Conservation (phyloP, 2,329 filamentous ascomycete species). For the Nectriaceae sp. region DNA sequence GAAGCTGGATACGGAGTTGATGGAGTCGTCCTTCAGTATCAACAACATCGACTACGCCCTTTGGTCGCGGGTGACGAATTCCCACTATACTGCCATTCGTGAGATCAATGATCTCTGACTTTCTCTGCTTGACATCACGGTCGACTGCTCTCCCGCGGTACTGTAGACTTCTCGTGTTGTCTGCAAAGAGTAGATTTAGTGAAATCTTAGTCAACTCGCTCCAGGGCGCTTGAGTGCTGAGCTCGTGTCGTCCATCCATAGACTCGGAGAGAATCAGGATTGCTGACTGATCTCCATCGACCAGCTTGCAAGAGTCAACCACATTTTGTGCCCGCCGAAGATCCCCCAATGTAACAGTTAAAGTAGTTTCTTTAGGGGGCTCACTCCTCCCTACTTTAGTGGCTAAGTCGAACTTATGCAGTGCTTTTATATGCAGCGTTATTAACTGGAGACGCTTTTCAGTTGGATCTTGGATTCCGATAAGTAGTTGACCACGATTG, state of each 20-base stretch:
- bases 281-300: constrained; percentile 66
- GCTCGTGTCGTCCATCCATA: constrained; percentile 61
- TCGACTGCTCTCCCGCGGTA: constrained; percentile 54
- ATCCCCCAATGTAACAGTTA: constrained; percentile 43
- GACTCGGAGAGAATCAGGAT: constrained; percentile 71
- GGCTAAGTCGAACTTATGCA: constrained; percentile 32
- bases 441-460: constrained; percentile 69
- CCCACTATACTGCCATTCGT: constrained; percentile 50
- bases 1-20: constrained; percentile 67
- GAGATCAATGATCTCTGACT: constrained; percentile 48
- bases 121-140: constrained; percentile 51
- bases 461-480: constrained; percentile 70
- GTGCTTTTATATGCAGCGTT: constrained; percentile 58
- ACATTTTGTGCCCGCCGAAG: constrained; percentile 65
- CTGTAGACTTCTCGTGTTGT: constrained; percentile 62
- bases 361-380: constrained; percentile 17
- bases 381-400: constrained; percentile 23
- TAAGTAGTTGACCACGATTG: constrained; percentile 56
- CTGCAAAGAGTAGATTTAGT: constrained; percentile 60
- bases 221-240: constrained; percentile 78
- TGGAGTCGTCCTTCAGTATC: constrained; percentile 65
- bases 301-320: constrained; percentile 71
- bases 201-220: constrained; percentile 68
- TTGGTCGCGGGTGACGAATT: constrained; percentile 58
- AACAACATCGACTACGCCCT: constrained; percentile 66